Base-by-base conservation (phyloP, 2,329 filamentous ascomycete species). In the Fusarium sacchari region DNA sequence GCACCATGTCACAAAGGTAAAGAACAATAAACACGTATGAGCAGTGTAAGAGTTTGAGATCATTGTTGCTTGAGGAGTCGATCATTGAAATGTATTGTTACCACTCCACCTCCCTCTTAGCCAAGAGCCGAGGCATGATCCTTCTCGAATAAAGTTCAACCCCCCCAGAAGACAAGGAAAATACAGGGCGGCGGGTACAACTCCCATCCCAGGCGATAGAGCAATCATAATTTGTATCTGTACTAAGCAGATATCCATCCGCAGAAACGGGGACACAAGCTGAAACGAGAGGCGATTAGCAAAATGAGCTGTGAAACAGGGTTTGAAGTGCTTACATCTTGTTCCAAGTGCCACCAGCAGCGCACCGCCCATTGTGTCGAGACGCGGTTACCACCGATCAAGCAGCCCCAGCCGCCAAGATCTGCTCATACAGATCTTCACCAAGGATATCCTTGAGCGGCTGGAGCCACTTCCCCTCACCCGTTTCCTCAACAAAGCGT, bases 351-450 rank as follows among this genome's bases (percentile, higher is more conserved):
- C 43, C 18, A 7, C 24, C 24, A 13, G 43, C 18, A 46, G 24
- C 24, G 24, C 24, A 46, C 43, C 43, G 43, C 20, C 24, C 24
- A 18, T 46, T 28, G 18, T 46, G 43, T 28, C 24, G 43, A 28
- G 43, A 46, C 18, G 43, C 24, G 24, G 43, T 34, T 46, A 28
- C 18, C 18, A 46, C 43, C 24, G 13, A 46, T 28, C 43, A 46
- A 14, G 43, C 13, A 11, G 10, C 44, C 0, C 7, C 44, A 6
- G 10, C 44, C 20, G 17, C 20, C 0, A 8, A 12, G 44, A 47
- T 17, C 6, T 47, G 44, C 5, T 12, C 0, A 5, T 30, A 30
- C 0, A 47, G 26, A n/a, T 7, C 44, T 1, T 30, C 44, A 0
- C 44, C 44, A 0, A 47, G 26, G 4, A 24, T 9, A 9, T 20